Evolutionary conservation across 225 moss, liverwort and hornwort species (phyloP), one percentile per base, ranked within the genome.

Genomic region (Straminergon stramineum): DNA sequence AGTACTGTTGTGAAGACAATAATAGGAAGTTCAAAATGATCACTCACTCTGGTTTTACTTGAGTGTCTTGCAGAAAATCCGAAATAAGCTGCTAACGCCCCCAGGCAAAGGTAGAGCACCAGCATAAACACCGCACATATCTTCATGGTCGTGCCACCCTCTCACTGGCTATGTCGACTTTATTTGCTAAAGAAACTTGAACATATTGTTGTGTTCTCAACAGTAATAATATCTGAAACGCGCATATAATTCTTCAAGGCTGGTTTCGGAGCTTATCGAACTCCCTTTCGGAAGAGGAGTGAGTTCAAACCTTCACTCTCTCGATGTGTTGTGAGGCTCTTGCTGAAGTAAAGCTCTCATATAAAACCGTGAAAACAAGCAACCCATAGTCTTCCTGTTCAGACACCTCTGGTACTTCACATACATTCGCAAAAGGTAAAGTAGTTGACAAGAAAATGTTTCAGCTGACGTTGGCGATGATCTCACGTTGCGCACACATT

Each of bases 1-100:
- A 27, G 15, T 39, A 43, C 13, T 39, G 39, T 32, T 41, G 31
- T 71, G 68, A 57, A 71, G 85, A 58, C 37, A 85, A 58, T 32
- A 57, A 31, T 68, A 23, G 17, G 57, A 53, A n/a, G 70, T 70
- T 39, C n/a, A 32, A 43, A 71, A 43, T 57, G 32, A 41, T 34
- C 75, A 86, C 93, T 88, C 67, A 94, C 92, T 86, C 81, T 91
- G 71, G 82, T 78, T 43, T 79, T 92, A 84, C 94, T 92, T 22
- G 91, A 86, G 28, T 87, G 57, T 62, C 81, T 81, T 71, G 94
- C 94, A 60, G 91, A 67, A 39, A 94, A 90, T 89, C 94, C 92
- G 61, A 92, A 92, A 57, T 77, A 91, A 84, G 92, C 94, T 65
- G 92, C 94, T 78, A 82, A 77, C 53, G 91, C 94, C 87, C 90